phyloP scores from a whole-genome alignment of 768 basidiomycete genomes.

The Candolleomyces aberdarensis region DNA sequence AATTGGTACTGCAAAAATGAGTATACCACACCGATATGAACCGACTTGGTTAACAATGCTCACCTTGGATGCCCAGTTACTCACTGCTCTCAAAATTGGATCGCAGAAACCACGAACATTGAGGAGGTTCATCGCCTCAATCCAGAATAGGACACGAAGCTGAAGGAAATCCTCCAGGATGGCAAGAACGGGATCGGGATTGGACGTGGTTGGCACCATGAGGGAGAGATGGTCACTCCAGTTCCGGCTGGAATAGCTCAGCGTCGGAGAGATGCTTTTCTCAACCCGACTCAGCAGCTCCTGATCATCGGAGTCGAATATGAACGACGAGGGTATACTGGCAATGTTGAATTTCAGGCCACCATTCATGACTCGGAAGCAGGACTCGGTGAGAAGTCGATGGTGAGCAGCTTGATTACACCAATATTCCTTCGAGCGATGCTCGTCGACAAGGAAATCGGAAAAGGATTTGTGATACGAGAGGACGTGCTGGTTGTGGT shows the following conservation, averaged over 20 bases:
- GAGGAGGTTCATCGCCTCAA: conserved; percentile 26
- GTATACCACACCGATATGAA: not conserved
- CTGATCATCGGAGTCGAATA: not conserved
- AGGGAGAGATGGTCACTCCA: too few relatives aligned
- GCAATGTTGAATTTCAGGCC: too few relatives aligned
- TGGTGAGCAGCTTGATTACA: not conserved
- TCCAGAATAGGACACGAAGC: conserved; percentile 21
- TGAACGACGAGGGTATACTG: not conserved
- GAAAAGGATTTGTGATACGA: not conserved
- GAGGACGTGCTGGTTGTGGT: not conserved
- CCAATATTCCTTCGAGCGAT: not conserved
- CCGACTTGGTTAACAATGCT: not conserved
- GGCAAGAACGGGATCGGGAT: not conserved
- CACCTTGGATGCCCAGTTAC: not conserved
- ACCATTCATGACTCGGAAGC: not conserved
- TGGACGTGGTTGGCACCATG: not conserved
- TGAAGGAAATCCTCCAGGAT: conserved; percentile 6
- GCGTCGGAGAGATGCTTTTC: not conserved
- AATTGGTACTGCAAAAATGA: not conserved
- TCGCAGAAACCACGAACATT: conserved; percentile 11
- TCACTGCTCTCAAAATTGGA: not conserved
- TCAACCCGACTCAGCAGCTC: not conserved
- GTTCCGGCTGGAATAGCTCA: not conserved
- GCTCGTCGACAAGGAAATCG: not conserved
- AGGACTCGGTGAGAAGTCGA: not conserved